phyloP scores from a whole-genome alignment of 1,284 basidiomycete species.

The Cryptococcus amylolentus region DNA sequence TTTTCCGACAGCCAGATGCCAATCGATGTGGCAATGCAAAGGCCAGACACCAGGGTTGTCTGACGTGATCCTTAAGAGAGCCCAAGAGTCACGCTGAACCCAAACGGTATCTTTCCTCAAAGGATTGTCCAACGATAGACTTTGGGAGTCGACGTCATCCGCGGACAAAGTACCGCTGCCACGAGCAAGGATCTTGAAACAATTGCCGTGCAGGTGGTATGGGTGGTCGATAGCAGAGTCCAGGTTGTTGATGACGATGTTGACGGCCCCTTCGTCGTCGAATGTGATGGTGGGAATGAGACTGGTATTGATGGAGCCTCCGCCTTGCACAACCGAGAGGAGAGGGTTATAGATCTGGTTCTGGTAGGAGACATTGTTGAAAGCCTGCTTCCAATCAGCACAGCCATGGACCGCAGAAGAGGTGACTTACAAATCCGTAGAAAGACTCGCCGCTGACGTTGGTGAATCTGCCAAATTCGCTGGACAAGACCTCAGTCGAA shows the following conservation, averaged over 20 bases:
- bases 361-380: slow-evolving; percentile 31
- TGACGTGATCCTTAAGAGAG: slow-evolving; percentile 21
- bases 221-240: slow-evolving; percentile 37
- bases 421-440: slow-evolving; percentile 19
- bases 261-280: slow-evolving; percentile 19
- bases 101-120: slow-evolving; percentile 42
- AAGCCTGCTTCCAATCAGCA: slow-evolving; percentile 9
- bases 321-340: slow-evolving; percentile 22
- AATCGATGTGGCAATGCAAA: slow-evolving; percentile 26
- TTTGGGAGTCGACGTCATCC: slow-evolving; percentile 9
- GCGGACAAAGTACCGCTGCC: slow-evolving; percentile 32
- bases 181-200: slow-evolving; percentile 34
- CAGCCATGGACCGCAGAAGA: not conserved
- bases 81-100: slow-evolving; percentile 22
- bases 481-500: slow-evolving; percentile 20
- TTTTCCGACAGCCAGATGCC: slow-evolving; percentile 14
- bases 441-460: slow-evolving; percentile 16
- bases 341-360: slow-evolving; percentile 37
- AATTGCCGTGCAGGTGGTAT: slow-evolving; percentile 32
- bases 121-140: slow-evolving; percentile 27
- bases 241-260: slow-evolving; percentile 44
- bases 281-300: slow-evolving; percentile 24
- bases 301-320: slow-evolving; percentile 14
- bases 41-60: slow-evolving; percentile 23
- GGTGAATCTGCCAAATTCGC: slow-evolving; percentile 16